Base-by-base conservation (phyloP, 441 rosid species). In the Gossypium schwendimanii region DNA sequence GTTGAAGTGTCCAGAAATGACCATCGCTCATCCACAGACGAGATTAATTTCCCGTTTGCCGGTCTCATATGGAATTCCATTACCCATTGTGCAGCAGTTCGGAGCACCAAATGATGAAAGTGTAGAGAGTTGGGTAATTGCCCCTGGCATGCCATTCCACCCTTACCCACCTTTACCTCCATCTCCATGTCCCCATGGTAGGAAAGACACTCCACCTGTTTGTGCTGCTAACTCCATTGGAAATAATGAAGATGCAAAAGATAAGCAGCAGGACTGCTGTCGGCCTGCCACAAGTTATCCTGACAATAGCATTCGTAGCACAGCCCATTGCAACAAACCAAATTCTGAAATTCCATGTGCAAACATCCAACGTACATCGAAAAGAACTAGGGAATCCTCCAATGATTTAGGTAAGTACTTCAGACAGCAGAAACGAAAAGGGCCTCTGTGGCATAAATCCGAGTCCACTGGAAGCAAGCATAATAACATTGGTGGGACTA, bases 81-180 rank as follows among this genome's bases (percentile, higher is more conserved):
- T 88, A 73, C 80, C 84, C 77, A 74, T 89, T 64, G 66, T 86
- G 81, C 88, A 86, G 80, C 88, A 87, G 66, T 85, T 79, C 24
- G 93, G 94, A 15, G 81, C 85, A 31, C 85, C 88, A 9, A 60
- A 67, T 76, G 76, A 80, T 71, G 91, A 84, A 72, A 81, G 73
- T 68, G 69, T 64, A 0, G 87, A 75, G 69, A 73, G 81, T 76
- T 92, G 98, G 97, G 77, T 72, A 36, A 70, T 88, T 73, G 97
- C 96, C 78, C 98, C 98, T 3, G 96, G 97, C 75, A 74, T 94
- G 78, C 91, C 97, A 54, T 94, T 94, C 97, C 81, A 80, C 71
- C 98, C 99, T 20, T 94, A 88, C 79, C 99, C 99, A n/a, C 99
- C 99, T 55, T 76, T 91, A 62, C 99, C 99, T 1, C 88, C 89